Percentiles rank a stretch among this genome's conserved stretches.
These are phyloP conservation scores for Podospora anserina DNA, from an alignment of 495 filamentous ascomycete genomes.

Conservation along the genomic window DNA sequence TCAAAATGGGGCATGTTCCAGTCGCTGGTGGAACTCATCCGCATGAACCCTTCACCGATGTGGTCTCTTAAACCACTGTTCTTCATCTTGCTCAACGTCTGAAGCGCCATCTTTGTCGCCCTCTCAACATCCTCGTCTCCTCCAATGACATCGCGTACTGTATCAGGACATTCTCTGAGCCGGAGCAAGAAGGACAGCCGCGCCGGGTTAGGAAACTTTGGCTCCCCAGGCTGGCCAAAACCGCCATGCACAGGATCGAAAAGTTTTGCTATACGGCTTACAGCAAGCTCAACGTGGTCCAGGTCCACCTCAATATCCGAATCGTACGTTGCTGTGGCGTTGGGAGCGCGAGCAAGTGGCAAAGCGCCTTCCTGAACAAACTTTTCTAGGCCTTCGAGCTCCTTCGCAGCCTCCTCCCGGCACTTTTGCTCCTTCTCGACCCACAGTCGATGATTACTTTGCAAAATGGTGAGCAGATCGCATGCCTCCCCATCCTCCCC, in stretches of 20 bases:
- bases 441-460: slow-evolving; percentile 81
- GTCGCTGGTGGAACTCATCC: slow-evolving; percentile 85
- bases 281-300: slow-evolving; percentile 88
- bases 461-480: slow-evolving; percentile 77
- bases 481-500: slow-evolving; percentile 46
- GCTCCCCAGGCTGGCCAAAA: slow-evolving; percentile 57
- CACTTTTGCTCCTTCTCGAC: slow-evolving; percentile 76
- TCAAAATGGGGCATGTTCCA: slow-evolving; percentile 96
- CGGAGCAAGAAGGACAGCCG: slow-evolving; percentile 82
- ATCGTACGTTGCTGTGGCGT: slow-evolving; percentile 38
- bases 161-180: slow-evolving; percentile 65
- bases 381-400: slow-evolving; percentile 72
- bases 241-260: slow-evolving; percentile 79
- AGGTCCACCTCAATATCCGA: slow-evolving; percentile 58
- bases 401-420: slow-evolving; percentile 75
- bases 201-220: slow-evolving; percentile 88
- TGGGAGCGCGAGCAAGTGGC: slow-evolving; percentile 26
- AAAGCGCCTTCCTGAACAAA: slow-evolving; percentile 80
- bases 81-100: slow-evolving; percentile 77
- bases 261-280: slow-evolving; percentile 69
- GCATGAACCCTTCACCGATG: slow-evolving; percentile 80
- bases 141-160: slow-evolving; percentile 72
- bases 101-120: slow-evolving; percentile 76
- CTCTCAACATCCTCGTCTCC: slow-evolving; percentile 73
- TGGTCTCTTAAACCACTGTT: slow-evolving; percentile 90